phyloP scores from a whole-genome alignment of 2,329 filamentous ascomycete genomes.

The Exophiala aquamarina region DNA sequence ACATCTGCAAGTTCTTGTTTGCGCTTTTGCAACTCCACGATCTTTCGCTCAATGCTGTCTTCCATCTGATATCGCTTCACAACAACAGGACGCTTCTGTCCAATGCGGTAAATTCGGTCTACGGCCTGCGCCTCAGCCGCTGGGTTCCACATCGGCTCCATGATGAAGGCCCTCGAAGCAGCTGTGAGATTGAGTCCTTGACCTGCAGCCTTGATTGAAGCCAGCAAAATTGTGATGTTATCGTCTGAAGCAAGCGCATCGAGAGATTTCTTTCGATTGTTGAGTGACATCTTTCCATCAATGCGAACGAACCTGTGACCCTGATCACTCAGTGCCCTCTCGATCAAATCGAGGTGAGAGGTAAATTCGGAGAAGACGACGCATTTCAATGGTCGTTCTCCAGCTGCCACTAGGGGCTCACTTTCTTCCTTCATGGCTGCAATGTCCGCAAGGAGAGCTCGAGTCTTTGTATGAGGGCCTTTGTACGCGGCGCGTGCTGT shows the following conservation, averaged over 20 bases:
- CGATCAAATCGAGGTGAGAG: conserved; percentile 86
- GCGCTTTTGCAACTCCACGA: conserved; percentile 84
- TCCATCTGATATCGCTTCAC: conserved; percentile 89
- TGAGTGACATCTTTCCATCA: conserved; percentile 82
- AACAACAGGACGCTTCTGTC: conserved; percentile 84
- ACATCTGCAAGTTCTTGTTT: conserved; percentile 89
- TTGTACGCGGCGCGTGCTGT: conserved; percentile 54
- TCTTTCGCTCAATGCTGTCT: conserved; percentile 89
- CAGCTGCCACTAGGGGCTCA: conserved; percentile 48
- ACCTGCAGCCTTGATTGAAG: conserved; percentile 89
- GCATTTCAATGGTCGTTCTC: conserved; percentile 79
- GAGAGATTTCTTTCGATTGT: conserved; percentile 72
- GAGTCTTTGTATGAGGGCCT: conserved; percentile 90
- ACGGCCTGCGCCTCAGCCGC: conserved; percentile 92
- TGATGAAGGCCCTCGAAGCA: conserved; percentile 85
- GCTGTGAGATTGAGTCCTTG: conserved; percentile 87
- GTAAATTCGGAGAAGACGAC: conserved; percentile 98
- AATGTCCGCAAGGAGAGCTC: conserved; percentile 74
- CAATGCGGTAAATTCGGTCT: conserved; percentile 86
- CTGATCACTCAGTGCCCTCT: conserved; percentile 70
- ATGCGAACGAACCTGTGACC: conserved; percentile 74
- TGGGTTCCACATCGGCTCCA: conserved; percentile 98
- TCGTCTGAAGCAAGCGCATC: conserved; percentile 73
- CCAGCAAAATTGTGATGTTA: conserved; percentile 74
- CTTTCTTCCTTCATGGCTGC: conserved; percentile 64